These are phyloP conservation scores for Suillus ampliporus DNA, from an alignment of 768 basidiomycete genomes.

Conservation along the genomic window DNA sequence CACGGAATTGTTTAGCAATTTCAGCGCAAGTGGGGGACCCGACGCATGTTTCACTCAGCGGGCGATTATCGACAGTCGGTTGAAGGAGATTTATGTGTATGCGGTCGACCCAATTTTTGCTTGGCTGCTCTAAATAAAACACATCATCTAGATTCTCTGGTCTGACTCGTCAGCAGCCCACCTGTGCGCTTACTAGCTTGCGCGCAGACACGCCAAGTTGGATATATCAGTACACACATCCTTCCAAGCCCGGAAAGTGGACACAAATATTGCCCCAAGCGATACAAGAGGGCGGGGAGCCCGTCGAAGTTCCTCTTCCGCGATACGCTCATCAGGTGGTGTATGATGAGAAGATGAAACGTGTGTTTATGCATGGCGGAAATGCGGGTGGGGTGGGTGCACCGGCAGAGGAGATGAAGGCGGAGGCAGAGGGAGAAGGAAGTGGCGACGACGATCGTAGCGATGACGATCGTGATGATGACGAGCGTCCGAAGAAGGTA, in stretches of 20 bases:
- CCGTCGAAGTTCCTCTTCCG: constrained; percentile 53
- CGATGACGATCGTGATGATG: not conserved
- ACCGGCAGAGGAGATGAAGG: constrained; percentile 25
- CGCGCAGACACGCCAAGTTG: constrained; percentile 62
- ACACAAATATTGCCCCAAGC: constrained; percentile 55
- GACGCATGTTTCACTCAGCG: constrained; percentile 77
- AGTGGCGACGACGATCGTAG: constrained; percentile 16
- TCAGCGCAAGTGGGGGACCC: constrained; percentile 65
- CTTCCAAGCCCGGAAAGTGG: constrained; percentile 67
- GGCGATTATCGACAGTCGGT: constrained; percentile 65
- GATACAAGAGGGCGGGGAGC: constrained; percentile 11
- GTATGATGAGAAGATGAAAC: constrained; percentile 63
- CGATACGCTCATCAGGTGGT: constrained; percentile 83
- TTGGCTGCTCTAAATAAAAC: not conserved
- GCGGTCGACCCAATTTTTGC: constrained; percentile 27
- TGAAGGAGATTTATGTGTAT: constrained; percentile 78
- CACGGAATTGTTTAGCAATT: constrained; percentile 67
- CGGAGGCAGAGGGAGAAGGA: constrained; percentile 27
- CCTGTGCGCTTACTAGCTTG: constrained; percentile 46
- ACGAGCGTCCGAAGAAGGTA: constrained; percentile 12
- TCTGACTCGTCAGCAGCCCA: constrained; percentile 49
- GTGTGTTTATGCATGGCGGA: constrained; percentile 76
- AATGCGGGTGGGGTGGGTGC: constrained; percentile 57
- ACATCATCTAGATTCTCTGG: constrained; percentile 60
- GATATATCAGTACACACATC: constrained; percentile 64